Base-by-base conservation (phyloP, 208 protist species). In the Strigomonas culicis region DNA sequence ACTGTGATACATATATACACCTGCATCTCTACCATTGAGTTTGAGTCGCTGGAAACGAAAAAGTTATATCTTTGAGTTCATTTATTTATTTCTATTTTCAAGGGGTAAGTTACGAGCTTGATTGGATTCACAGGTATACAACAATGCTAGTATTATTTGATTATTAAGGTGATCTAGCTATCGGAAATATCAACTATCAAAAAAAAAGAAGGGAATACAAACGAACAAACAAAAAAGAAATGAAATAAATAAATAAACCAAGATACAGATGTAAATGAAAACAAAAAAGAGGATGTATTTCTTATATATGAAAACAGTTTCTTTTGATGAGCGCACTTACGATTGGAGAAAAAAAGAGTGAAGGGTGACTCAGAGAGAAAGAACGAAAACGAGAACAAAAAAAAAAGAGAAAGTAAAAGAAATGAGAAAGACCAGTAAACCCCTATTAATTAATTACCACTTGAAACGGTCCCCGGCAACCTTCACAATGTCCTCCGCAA, bases 401-500 rank as follows among this genome's bases (percentile, higher is more conserved):
- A 21, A 13, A 47, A 47, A 13, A 47, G 3, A 4, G 17, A 30
- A 22, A 61, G n/a, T 4, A n/a, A 49, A 41, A 70, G 50, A 74
- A 68, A 63, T 7, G 19, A 57, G 15, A 52, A 60, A 39, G 11
- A 34, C 22, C 4, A n/a, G 22, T 34, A 28, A 44, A 19, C 22
- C n/a, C 4, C 10, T 8, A 43, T 19, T 25, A 2, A 6, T 11
- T 30, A 7, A 34, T 39, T 80, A 74, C 85, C 87, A 90, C 21
- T 77, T 4, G 64, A 97, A 96, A 56, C 72, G 61, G 4, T 78
- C 49, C 41, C 78, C 63, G 8, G 82, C 82, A 13, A 52, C 59
- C 36, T 78, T 49, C 6, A 93, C 84, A 56, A 97, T 92, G 51
- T 92, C 80, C 52, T 95, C 79, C 0, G 91, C 91, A 52, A 97